Evolutionary conservation across 805 yeast species (phyloP).

Genomic region (Tetrapisispora fleetii): DNA sequence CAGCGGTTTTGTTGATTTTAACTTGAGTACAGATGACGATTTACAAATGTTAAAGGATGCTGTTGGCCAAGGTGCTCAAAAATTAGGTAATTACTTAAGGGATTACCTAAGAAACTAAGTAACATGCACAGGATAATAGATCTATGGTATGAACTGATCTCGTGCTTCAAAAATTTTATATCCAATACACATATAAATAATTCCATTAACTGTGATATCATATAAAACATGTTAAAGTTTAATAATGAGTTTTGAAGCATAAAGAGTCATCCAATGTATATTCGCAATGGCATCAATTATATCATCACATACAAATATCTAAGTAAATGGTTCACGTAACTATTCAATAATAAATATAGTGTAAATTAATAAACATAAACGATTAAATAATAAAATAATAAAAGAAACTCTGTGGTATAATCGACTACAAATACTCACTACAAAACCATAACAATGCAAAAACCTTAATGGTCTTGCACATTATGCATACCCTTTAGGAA

Average conservation of each 20-base stretch:
- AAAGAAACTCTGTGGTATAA: too few species aligned
- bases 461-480: too few species aligned
- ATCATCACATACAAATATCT: background rate
- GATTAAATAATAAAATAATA: too few species aligned
- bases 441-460: too few species aligned
- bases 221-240: too few species aligned
- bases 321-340: background rate
- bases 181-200: background rate
- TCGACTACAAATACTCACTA: too few species aligned
- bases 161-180: too few species aligned
- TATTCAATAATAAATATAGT: too few species aligned
- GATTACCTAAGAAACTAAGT: constrained; percentile 55
- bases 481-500: too few species aligned
- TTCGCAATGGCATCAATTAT: background rate
- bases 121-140: background rate
- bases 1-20: constrained; percentile 53
- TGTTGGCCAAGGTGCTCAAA: constrained; percentile 87
- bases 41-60: constrained; percentile 82
- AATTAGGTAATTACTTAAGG: constrained; percentile 73
- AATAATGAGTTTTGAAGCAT: too few species aligned
- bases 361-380: background rate
- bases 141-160: background rate
- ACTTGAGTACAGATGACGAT: constrained; percentile 79
- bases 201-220: background rate
- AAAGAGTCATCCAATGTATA: background rate